These are phyloP conservation scores for Phytophthora tentaculata DNA, from an alignment of 352 stramenopile genomes.

Conservation along the genomic window DNA sequence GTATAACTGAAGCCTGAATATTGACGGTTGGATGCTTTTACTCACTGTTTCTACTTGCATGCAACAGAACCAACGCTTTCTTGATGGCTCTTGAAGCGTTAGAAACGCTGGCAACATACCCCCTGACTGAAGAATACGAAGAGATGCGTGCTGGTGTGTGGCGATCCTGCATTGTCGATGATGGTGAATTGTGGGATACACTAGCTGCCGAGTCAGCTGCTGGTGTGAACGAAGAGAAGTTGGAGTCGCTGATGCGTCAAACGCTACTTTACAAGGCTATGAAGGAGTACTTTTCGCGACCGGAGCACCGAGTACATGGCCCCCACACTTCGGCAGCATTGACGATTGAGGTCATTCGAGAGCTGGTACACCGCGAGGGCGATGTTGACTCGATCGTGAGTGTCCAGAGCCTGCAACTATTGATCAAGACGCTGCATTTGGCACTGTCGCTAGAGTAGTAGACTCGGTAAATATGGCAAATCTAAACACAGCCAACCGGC, in stretches of 20 bases:
- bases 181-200: slow-evolving; percentile 63
- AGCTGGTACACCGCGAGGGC: slow-evolving; percentile 62
- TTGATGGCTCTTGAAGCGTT: slow-evolving; percentile 74
- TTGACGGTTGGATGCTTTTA: not conserved
- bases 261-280: slow-evolving; percentile 76
- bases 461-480: too few relatives aligned
- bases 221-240: slow-evolving; percentile 65
- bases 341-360: slow-evolving; percentile 70
- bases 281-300: slow-evolving; percentile 53
- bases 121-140: slow-evolving; percentile 45
- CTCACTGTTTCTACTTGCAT: not conserved
- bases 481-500: too few relatives aligned
- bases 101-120: slow-evolving; percentile 53
- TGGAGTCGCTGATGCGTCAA: slow-evolving; percentile 69
- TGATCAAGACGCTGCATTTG: slow-evolving; percentile 80
- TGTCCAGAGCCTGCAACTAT: slow-evolving; percentile 58
- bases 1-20: slow-evolving; percentile 25
- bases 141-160: slow-evolving; percentile 55
- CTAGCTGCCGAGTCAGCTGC: slow-evolving; percentile 58
- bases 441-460: slow-evolving; percentile 37
- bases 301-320: slow-evolving; percentile 18
- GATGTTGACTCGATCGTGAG: slow-evolving; percentile 56
- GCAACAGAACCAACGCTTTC: slow-evolving; percentile 65
- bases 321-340: slow-evolving; percentile 34
- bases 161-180: slow-evolving; percentile 60